phyloP scores from a whole-genome alignment of 2,329 filamentous ascomycete genomes.

The Colletotrichum salicis region DNA sequence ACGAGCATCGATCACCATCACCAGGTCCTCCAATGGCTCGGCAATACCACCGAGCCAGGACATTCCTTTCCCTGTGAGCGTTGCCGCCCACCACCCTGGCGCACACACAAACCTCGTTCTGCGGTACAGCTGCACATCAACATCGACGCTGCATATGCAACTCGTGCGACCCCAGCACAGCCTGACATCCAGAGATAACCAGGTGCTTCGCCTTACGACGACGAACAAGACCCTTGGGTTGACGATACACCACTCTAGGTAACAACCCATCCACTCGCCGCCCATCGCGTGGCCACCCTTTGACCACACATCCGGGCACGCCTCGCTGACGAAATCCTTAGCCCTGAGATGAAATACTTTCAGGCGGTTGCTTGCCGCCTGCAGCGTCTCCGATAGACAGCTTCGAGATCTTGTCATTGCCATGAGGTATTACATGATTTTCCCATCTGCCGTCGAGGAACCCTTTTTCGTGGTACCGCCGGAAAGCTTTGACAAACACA shows the following conservation, averaged over 20 bases:
- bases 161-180: constrained; percentile 9
- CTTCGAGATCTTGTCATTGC: neutral
- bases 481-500: neutral
- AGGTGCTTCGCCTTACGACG: neutral
- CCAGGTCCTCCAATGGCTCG: constrained; percentile 24
- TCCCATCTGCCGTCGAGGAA: neutral
- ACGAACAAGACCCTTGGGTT: neutral
- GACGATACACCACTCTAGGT: neutral
- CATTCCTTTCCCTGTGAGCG: constrained; percentile 17
- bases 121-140: neutral
- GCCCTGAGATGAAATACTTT: neutral
- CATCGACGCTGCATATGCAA: constrained; percentile 15
- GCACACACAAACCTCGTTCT: neutral
- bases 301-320: neutral
- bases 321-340: neutral
- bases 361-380: neutral
- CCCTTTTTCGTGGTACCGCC: neutral
- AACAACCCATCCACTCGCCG: constrained; percentile 1
- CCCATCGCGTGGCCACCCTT: constrained; percentile 8
- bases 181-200: neutral
- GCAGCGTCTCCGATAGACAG: neutral
- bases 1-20: constrained; percentile 18
- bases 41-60: constrained; percentile 19
- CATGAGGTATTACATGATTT: neutral
- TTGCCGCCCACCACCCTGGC: constrained; percentile 10